These are phyloP conservation scores for Aspergillus glaucus DNA, from an alignment of 2,329 filamentous ascomycete genomes.

Conservation along the genomic window DNA sequence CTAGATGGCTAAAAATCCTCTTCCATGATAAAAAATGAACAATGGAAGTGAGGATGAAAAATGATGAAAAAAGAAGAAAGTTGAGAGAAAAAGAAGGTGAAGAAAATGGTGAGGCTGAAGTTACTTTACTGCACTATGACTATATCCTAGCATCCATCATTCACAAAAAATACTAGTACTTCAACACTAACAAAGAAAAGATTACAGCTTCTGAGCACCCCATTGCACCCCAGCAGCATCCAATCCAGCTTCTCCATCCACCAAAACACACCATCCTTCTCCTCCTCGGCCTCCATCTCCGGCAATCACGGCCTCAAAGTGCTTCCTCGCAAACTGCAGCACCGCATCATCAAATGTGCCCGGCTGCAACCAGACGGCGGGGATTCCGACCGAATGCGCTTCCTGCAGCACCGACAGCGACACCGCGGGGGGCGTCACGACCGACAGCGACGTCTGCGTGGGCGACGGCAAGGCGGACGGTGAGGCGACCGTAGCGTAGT, in stretches of 20 bases:
- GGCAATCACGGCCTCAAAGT: slow-evolving; percentile 66
- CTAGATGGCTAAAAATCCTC: neutral
- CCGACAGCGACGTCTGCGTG: slow-evolving; percentile 65
- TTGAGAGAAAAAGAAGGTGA: neutral
- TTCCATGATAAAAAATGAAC: neutral
- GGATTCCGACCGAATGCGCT: slow-evolving; percentile 66
- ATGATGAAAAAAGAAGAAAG: neutral
- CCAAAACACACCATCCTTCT: slow-evolving; percentile 82
- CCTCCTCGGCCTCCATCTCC: slow-evolving; percentile 58
- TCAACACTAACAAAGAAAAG: neutral
- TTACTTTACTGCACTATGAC: slow-evolving; percentile 1
- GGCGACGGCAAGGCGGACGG: slow-evolving; percentile 62
- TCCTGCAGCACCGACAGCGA: slow-evolving; percentile 70
- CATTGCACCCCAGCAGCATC: slow-evolving; percentile 53
- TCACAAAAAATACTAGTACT: too few species aligned
- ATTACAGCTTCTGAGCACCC: slow-evolving; percentile 37
- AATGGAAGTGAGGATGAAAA: neutral
- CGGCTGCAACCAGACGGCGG: slow-evolving; percentile 82
- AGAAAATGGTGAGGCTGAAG: slow-evolving; percentile 4
- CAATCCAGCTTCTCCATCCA: slow-evolving; percentile 63
- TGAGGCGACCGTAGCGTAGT: slow-evolving; percentile 59
- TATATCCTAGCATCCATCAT: too few species aligned
- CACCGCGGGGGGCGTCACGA: slow-evolving; percentile 78
- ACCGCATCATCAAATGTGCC: slow-evolving; percentile 77
- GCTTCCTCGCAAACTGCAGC: slow-evolving; percentile 59